A percentile compares a stretch with the other conserved stretches of the same genome.
These are phyloP conservation scores for Phytophthora pisi DNA, from an alignment of 352 stramenopile species.

Conservation along the genomic window DNA sequence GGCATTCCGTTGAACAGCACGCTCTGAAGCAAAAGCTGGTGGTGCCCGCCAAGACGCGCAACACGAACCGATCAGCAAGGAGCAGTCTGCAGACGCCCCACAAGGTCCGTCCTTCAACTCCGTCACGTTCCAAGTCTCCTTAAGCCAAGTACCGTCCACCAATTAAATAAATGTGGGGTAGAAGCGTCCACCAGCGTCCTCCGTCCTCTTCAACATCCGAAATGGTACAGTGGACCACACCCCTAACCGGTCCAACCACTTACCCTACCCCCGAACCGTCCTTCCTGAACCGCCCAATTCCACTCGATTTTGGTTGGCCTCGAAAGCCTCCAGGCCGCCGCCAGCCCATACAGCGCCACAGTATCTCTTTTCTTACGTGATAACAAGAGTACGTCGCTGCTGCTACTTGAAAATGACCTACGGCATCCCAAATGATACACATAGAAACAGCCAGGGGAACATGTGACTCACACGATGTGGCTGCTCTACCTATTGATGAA, in stretches of 20 bases:
- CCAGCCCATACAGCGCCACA: slow-evolving; percentile 23
- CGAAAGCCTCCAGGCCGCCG: not conserved
- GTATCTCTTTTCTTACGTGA: slow-evolving; percentile 90
- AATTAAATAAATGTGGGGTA: slow-evolving; percentile 3
- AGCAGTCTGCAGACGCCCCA: slow-evolving; percentile 35
- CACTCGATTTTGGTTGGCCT: slow-evolving; percentile 36
- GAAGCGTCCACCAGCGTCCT: not conserved
- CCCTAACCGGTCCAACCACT: slow-evolving; percentile 8
- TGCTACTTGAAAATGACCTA: not conserved
- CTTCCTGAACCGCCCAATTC: slow-evolving; percentile 21
- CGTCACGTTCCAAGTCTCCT: not conserved
- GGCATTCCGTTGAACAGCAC: slow-evolving; percentile 15
- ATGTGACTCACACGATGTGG: not conserved
- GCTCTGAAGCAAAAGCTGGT: slow-evolving; percentile 38
- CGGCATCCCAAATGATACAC: not conserved
- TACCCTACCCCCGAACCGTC: slow-evolving; percentile 27
- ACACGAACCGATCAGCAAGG: slow-evolving; percentile 32
- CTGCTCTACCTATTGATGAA: not conserved
- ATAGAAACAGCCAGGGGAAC: not conserved
- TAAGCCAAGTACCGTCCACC: not conserved
- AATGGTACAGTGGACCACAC: slow-evolving; percentile 7
- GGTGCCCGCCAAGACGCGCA: slow-evolving; percentile 28
- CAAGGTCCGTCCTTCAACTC: slow-evolving; percentile 23
- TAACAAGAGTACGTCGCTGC: slow-evolving; percentile 77
- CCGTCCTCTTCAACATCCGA: not conserved